Base-by-base conservation (phyloP, 2,329 filamentous ascomycete genomes). In the Diaporthe ampelina region DNA sequence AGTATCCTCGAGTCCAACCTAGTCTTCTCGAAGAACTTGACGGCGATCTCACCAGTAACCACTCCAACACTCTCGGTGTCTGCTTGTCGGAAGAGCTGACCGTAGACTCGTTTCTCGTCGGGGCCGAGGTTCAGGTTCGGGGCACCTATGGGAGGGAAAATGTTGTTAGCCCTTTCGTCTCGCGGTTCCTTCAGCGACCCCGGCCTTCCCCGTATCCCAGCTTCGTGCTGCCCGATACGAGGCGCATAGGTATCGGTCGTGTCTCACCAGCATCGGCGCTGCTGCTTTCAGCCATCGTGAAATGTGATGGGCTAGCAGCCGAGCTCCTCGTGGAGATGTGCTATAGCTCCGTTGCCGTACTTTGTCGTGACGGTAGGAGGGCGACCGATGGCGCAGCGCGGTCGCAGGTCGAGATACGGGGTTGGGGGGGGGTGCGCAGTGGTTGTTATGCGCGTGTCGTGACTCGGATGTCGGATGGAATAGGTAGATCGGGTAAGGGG, bases 1-100 rank as follows among this genome's bases (percentile, higher is more conserved):
- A 99, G 89, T 65, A 97, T 89, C 76, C 94, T 92, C 71, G 95
- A 94, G 76, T 96, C 92, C 65, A 99, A 88, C 78, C 94, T 93
- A 59, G 97, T 98, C 88, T 97, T 97, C 85, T 98, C 95, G 82
- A 99, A 99, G 88, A 99, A 98, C 83, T 95, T 94, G 83, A 99
- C 95, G 74, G 97, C 97, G 76, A 97, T 90, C 84, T 99, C 97
- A 84, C 97, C 97, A 24, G 97, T 98, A 45, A 99, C 94, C 77
- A 98, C 95, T 73, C 95, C 95, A 74, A 98, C 93, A 82, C 91
- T 94, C 79, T 98, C 97, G 75, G 93, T 94, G 84, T 99, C 97
- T 78, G 97, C 97, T 80, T 95, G 93, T 83, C 94, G 92, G 86
- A 99, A 98, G 77, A 99, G 92, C 84, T 97, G 95, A 79, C 94